Percentiles rank a stretch among this genome's conserved stretches.
These are phyloP conservation scores for Xylaria palmicola DNA, from an alignment of 495 filamentous ascomycete genomes.

Conservation along the genomic window DNA sequence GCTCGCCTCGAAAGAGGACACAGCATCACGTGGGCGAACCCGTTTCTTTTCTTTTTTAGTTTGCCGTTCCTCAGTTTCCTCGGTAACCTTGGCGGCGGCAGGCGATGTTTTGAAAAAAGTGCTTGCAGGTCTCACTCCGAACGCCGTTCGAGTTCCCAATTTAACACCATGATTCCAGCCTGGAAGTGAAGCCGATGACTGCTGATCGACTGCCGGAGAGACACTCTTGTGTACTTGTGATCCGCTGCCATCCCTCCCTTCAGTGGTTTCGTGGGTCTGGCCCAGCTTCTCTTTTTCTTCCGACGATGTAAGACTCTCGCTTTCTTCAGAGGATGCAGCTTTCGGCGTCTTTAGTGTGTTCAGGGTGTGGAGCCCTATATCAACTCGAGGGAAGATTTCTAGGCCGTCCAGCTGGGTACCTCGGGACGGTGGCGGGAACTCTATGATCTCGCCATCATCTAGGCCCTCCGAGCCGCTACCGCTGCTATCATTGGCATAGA, in stretches of 20 bases:
- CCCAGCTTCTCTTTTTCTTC: not conserved
- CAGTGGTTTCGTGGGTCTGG: not conserved
- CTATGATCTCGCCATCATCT: slow-evolving; percentile 39
- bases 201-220: not conserved
- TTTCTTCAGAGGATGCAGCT: not conserved
- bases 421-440: slow-evolving; percentile 21
- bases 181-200: not conserved
- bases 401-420: not conserved
- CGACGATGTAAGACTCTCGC: not conserved
- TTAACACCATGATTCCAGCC: slow-evolving; percentile 42
- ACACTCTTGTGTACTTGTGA: not conserved
- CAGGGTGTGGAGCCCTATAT: not conserved
- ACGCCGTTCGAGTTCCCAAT: slow-evolving; percentile 22
- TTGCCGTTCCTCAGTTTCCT: not conserved
- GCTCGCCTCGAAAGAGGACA: slow-evolving; percentile 15
- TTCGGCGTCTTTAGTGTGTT: not conserved
- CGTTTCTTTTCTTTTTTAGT: slow-evolving; percentile 6
- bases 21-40: not conserved
- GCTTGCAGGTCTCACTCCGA: slow-evolving; percentile 14
- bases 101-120: slow-evolving; percentile 12
- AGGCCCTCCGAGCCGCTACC: slow-evolving; percentile 19
- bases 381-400: not conserved
- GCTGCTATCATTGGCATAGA: not conserved
- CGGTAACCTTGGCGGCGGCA: not conserved
- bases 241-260: too few relatives aligned